phyloP scores from a whole-genome alignment of 192 early-diverging fungal genomes.

The Coemansia sp. region DNA sequence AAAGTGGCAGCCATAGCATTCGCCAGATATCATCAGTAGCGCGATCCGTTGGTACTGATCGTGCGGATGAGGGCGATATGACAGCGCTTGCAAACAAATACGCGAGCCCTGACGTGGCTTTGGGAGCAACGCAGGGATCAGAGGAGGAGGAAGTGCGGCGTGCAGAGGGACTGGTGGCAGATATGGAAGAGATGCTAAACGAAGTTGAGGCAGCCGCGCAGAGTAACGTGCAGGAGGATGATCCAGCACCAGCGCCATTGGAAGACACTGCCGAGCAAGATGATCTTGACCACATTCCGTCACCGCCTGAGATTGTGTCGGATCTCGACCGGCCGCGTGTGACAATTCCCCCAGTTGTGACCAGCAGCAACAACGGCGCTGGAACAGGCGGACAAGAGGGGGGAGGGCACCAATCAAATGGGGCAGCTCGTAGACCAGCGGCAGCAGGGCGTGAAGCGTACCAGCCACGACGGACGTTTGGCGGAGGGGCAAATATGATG shows the following conservation, averaged over 20 bases:
- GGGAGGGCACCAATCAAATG: background rate
- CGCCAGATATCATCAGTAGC: background rate
- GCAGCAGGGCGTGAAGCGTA: background rate
- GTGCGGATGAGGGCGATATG: slow-evolving; percentile 24
- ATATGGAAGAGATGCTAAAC: slow-evolving; percentile 51
- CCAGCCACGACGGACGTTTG: slow-evolving; percentile 32
- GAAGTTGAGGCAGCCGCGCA: slow-evolving; percentile 33
- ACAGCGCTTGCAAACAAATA: slow-evolving; percentile 37
- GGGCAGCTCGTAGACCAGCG: background rate
- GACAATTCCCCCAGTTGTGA: slow-evolving; percentile 6
- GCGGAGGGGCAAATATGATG: slow-evolving; percentile 13
- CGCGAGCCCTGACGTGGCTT: slow-evolving; percentile 18
- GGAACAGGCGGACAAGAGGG: background rate
- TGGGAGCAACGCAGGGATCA: background rate
- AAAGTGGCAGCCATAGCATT: slow-evolving; percentile 1
- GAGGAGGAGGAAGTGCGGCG: background rate
- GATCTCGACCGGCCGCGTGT: slow-evolving; percentile 33
- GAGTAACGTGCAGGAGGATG: background rate
- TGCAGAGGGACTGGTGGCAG: slow-evolving; percentile 33
- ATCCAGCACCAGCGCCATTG: background rate
- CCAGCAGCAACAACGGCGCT: background rate
- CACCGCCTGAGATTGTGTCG: slow-evolving; percentile 30
- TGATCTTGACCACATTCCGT: slow-evolving; percentile 39
- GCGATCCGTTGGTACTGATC: background rate
- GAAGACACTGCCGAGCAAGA: slow-evolving; percentile 14